Evolutionary conservation across 2,329 filamentous ascomycete species (phyloP), one percentile per base, ranked within the genome.

Genomic region (Pseudopithomyces maydicus): DNA sequence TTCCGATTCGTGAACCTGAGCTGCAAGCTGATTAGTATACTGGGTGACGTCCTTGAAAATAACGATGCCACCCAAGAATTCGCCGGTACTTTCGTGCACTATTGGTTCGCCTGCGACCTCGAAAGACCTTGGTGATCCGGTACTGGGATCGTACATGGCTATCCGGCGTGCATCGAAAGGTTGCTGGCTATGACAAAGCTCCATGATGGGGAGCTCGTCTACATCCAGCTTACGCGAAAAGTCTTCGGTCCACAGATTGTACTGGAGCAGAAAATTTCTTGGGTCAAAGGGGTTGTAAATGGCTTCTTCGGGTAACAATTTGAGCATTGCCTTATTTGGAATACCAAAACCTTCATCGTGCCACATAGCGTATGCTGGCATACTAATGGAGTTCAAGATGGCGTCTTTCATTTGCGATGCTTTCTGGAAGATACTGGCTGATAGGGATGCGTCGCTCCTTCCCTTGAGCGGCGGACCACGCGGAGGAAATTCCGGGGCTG

Each of bases 361-460:
- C 90, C 90, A 93, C 86, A 92, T 90, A 22, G 89, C 71, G 43
- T 92, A 79, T 20, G 91, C 88, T 0, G 90, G 90, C 69, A 91
- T 87, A 58, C 86, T 84, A 23, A 90, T 90, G 38, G 87, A 90
- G 68, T 92, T 89, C 6, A 94, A 78, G 17, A 93, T 81, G 0
- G 90, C 89, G 69, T 93, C 90, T 72, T 92, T 93, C 78, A 94
- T 85, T 49, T 88, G 80, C 7, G 85, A 86, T 53, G 90, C 85
- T 70, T 92, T 94, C 65, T 90, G 87, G 22, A 92, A 81, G 12
- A 89, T 79, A 0, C 89, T 89, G 0, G 88, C 86, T 2, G 85
- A 81, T 54, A 81, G 82, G 0, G 84, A 80, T n/a, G 81, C 73
- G 5, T 82, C 78, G 10, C 81, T 52, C 10, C 59, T 65, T 20